Evolutionary conservation across 1,284 basidiomycete species (phyloP), one percentile per base, ranked within the genome.

Genomic region (Quambalaria eucalypti): DNA sequence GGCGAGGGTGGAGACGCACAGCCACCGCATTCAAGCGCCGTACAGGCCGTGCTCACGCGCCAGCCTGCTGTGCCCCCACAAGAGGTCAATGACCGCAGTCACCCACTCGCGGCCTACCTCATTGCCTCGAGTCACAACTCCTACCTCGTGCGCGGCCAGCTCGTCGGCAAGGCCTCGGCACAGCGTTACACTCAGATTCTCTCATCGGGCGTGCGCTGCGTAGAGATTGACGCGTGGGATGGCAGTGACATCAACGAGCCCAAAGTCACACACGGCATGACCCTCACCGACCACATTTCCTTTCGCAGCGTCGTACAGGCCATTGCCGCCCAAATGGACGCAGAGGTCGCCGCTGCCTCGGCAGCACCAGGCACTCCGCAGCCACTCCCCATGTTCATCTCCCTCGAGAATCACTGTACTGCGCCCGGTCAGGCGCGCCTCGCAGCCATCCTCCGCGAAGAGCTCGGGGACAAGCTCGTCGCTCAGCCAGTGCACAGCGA

Each of bases 161-260:
- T 85, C 12, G 74, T 83, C 26, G 84, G 84, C 2, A 78, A 77
- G 31, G 77, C 82, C 3, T 83, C 82, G 6, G 78, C 82, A 1
- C 77, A 78, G 1, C 79, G 79, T 0, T 85, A 85, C 66, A 80
- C 78, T 3, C 80, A 83, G 57, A 82, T 84, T 39, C 74, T 85
- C 14, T 75, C 76, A 26, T 78, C 80, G 4, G 78, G 80, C 46
- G 82, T 79, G 4, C 79, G 83, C 33, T 85, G 83, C 65, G 82
- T 86, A 74, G 84, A 86, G 69, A 84, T 85, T 55, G 84, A 86
- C 63, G 83, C 83, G 14, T 86, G 84, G 84, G 79, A 82, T 10
- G 57, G 64, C 14, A 68, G 69, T 0, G 50, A 61, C 23, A 80
- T 80, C 4, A 76, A 79, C 44, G 82, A 81, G 10, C 79, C 81